phyloP scores from a whole-genome alignment of 2,329 filamentous ascomycete genomes.

The Fusarium beomiforme region DNA sequence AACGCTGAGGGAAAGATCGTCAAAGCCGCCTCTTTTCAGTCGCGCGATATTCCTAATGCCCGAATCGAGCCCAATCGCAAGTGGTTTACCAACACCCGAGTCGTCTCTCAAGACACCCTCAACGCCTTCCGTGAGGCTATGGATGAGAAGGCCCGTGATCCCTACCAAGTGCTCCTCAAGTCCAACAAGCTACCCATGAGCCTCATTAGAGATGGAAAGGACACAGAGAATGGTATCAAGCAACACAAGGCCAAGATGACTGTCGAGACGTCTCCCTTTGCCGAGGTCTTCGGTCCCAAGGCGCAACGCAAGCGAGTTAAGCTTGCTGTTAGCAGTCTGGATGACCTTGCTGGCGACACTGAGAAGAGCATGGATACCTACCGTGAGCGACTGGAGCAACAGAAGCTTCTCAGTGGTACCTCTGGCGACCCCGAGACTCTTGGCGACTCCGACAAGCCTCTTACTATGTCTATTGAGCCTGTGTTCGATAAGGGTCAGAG shows the following conservation, averaged over 20 bases:
- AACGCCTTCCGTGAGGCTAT: slow-evolving; percentile 90
- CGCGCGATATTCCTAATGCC: slow-evolving; percentile 80
- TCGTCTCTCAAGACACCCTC: slow-evolving; percentile 89
- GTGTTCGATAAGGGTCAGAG: slow-evolving; percentile 96
- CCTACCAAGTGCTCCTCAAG: slow-evolving; percentile 94
- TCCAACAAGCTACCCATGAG: slow-evolving; percentile 97
- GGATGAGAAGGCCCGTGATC: slow-evolving; percentile 87
- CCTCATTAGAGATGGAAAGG: slow-evolving; percentile 82
- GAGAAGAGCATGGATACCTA: slow-evolving; percentile 85
- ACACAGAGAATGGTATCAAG: slow-evolving; percentile 80
- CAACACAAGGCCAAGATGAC: slow-evolving; percentile 95
- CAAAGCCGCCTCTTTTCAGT: slow-evolving; percentile 86
- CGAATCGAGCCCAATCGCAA: slow-evolving; percentile 95
- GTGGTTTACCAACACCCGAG: slow-evolving; percentile 96
- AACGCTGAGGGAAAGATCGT: slow-evolving; percentile 87
- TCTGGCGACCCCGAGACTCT: slow-evolving; percentile 66
- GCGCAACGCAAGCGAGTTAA: slow-evolving; percentile 93
- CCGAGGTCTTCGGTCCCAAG: slow-evolving; percentile 92
- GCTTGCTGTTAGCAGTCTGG: slow-evolving; percentile 82
- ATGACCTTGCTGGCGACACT: slow-evolving; percentile 83
- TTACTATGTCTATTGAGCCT: slow-evolving; percentile 76
- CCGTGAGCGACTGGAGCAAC: slow-evolving; percentile 81
- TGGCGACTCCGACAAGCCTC: slow-evolving; percentile 52
- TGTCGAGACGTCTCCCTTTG: slow-evolving; percentile 86
- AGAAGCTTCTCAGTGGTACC: slow-evolving; percentile 77